Evolutionary conservation across 495 filamentous ascomycete genomes (phyloP).

Genomic region (Choiromyces venosus): DNA sequence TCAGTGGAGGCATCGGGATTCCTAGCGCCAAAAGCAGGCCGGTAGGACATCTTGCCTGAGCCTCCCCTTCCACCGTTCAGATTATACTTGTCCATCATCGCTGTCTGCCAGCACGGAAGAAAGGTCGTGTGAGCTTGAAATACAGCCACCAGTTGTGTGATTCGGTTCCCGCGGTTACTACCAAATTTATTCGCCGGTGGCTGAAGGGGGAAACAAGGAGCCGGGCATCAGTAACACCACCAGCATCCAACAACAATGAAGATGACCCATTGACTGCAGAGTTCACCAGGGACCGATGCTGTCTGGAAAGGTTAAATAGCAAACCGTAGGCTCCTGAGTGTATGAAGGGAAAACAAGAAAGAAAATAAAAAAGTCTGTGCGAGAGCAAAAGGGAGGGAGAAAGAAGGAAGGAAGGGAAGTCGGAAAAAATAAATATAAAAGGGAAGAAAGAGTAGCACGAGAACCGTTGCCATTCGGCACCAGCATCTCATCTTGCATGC

Average conservation of each 20-base stretch:
- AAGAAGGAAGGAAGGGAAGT: not conserved
- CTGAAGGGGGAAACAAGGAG: not conserved
- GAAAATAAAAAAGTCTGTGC: not conserved
- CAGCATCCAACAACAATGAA: not conserved
- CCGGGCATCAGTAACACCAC: not conserved
- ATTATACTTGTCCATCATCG: not conserved
- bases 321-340: not conserved
- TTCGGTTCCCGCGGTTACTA: not conserved
- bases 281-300: not conserved
- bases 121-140: not conserved
- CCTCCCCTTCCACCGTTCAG: not conserved
- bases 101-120: not conserved
- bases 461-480: not conserved
- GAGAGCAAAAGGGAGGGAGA: not conserved
- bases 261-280: conserved; percentile 1
- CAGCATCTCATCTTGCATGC: conserved; percentile 2
- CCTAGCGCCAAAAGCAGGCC: not conserved
- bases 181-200: not conserved
- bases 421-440: not conserved
- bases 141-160: not conserved
- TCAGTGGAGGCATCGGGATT: not conserved
- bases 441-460: not conserved
- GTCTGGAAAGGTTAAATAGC: conserved; percentile 3
- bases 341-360: not conserved
- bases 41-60: not conserved